Conservation (phyloP, 108 stramenopile genomes). For the Fragilaria radians region DNA sequence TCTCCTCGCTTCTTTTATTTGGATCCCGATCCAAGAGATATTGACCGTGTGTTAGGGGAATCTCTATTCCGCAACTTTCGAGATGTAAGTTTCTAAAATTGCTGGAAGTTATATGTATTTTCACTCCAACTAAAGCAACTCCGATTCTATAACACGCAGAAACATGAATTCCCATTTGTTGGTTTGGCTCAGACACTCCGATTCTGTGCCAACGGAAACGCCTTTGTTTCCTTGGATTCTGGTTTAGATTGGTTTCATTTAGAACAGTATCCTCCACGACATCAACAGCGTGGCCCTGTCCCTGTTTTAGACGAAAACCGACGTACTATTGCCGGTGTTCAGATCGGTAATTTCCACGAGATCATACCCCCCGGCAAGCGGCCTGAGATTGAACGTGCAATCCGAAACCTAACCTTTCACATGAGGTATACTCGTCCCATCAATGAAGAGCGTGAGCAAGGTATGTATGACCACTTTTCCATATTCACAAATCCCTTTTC, state of each 20-base stretch:
- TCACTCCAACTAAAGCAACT: no score
- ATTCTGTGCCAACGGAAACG: conserved; percentile 2
- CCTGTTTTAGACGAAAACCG: not conserved
- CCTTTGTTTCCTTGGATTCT: not conserved
- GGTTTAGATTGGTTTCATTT: conserved; percentile 1
- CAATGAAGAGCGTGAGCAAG: conserved; percentile 4
- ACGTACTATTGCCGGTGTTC: not conserved
- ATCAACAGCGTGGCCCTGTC: not conserved
- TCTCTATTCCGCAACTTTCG: not conserved
- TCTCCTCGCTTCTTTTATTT: not conserved
- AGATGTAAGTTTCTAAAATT: not conserved
- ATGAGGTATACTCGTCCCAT: not conserved
- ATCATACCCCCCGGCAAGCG: not conserved
- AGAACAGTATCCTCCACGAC: not conserved
- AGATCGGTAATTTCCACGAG: not conserved
- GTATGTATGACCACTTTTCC: no score
- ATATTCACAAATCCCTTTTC: no score
- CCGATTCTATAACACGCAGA: not conserved
- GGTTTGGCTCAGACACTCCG: not conserved
- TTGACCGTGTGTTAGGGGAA: not conserved
- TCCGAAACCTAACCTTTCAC: not conserved
- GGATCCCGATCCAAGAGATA: not conserved
- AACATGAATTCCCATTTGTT: not conserved
- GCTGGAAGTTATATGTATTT: no score
- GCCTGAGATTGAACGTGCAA: not conserved